Conservation (phyloP, 331 rosid species). For the Stylosanthes scabra region DNA sequence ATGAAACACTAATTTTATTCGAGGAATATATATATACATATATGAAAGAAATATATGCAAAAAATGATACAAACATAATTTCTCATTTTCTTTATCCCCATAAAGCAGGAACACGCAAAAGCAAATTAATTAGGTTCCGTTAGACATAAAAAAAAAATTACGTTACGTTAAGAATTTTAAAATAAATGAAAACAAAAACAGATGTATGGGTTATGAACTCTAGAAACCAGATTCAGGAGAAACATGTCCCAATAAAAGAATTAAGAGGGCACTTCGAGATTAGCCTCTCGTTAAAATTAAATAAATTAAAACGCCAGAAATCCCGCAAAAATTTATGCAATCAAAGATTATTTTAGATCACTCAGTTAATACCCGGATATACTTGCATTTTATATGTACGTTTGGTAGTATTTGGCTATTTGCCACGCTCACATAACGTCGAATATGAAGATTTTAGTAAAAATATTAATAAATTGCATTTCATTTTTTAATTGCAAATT, state of each 20-base stretch:
- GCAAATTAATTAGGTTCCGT: no score
- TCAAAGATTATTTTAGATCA: conserved; percentile 1
- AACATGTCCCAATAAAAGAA: conserved; percentile 17
- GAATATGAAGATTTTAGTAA: background rate
- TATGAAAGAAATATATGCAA: no score
- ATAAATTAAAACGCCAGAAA: conserved; percentile 40
- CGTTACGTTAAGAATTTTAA: conserved; percentile 5
- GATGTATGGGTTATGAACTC: conserved; percentile 23
- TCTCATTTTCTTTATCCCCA: conserved; percentile 16
- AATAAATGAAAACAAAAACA: conserved; percentile 5
- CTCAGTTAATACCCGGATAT: conserved; percentile 7
- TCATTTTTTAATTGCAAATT: no score
- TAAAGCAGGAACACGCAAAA: conserved; percentile 26
- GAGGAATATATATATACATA: no score
- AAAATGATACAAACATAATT: background rate
- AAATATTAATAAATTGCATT: background rate
- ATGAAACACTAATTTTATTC: conserved; percentile 16
- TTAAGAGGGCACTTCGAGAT: conserved; percentile 30
- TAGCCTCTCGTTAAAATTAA: conserved; percentile 19
- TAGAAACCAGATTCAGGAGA: conserved; percentile 30
- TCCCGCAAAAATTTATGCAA: conserved; percentile 44
- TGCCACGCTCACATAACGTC: background rate
- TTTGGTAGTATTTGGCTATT: background rate
- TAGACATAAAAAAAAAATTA: no score
- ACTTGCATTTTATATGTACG: background rate